These are phyloP conservation scores for Leishmania major DNA, from an alignment of 208 protist genomes.

Conservation along the genomic window DNA sequence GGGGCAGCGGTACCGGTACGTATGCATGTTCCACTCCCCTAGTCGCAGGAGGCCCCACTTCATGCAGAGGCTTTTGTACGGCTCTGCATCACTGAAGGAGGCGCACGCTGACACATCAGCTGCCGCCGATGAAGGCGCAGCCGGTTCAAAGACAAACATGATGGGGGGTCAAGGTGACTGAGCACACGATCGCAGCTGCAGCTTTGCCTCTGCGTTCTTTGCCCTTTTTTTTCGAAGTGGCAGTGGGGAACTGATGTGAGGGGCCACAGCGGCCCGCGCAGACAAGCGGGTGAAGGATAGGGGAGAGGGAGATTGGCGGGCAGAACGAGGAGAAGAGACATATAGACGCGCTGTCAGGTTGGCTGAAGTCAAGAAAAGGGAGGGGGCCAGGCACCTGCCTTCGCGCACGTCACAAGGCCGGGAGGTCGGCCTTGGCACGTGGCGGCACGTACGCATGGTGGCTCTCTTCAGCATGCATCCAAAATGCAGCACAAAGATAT, in stretches of 20 bases:
- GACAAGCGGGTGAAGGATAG: background rate
- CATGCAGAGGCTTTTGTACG: conserved; percentile 18
- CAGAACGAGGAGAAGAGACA: background rate
- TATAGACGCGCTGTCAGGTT: background rate
- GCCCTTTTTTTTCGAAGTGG: background rate
- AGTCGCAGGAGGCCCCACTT: conserved; percentile 34
- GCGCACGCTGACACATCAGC: background rate
- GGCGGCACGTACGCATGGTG: background rate
- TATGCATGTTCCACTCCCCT: conserved; percentile 12
- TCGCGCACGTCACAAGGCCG: background rate
- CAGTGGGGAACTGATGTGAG: background rate
- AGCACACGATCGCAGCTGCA: background rate
- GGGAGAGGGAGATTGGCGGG: background rate
- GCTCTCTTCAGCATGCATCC: background rate
- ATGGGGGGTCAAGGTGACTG: background rate
- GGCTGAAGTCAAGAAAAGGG: background rate
- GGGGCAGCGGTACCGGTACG: conserved; percentile 14
- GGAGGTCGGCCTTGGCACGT: background rate
- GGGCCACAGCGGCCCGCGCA: background rate
- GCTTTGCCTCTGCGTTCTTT: background rate
- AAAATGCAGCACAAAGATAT: background rate
- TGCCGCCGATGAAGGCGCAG: background rate
- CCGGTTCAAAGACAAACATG: conserved; percentile 19
- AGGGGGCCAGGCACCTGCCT: background rate
- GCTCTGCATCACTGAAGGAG: conserved; percentile 4